Evolutionary conservation across 2,329 filamentous ascomycete genomes (phyloP).

Genomic region (Coccinonectria pachysandricola): DNA sequence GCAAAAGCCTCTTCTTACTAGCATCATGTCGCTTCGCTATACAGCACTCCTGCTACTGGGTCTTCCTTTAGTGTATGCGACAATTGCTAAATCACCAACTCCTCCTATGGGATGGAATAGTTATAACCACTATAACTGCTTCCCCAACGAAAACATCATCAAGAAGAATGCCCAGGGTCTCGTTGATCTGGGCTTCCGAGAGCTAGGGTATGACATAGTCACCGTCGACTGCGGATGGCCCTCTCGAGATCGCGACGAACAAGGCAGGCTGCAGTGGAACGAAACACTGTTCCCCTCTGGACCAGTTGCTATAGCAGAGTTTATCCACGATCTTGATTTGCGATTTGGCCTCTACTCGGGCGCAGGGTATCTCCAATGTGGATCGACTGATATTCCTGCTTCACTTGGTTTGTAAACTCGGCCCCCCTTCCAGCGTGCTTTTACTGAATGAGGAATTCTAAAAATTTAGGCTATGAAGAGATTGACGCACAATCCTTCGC

Average conservation of each 20-base stretch:
- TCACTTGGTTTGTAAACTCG: constrained; percentile 33
- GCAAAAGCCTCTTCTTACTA: no score
- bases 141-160: constrained; percentile 10
- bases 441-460: neutral
- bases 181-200: constrained; percentile 38
- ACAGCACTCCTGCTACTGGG: no score
- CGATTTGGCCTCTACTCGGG: constrained; percentile 47
- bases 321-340: constrained; percentile 36
- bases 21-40: no score
- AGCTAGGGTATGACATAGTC: constrained; percentile 45
- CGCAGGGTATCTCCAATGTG: constrained; percentile 34
- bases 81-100: constrained; percentile 18
- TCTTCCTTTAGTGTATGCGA: no score
- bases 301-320: constrained; percentile 37
- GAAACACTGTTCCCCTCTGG: constrained; percentile 38
- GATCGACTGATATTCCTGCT: constrained; percentile 31
- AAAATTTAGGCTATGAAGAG: constrained; percentile 27
- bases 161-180: constrained; percentile 41
- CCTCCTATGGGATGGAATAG: constrained; percentile 47
- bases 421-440: no score
- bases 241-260: constrained; percentile 24
- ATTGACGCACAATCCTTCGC: constrained; percentile 31
- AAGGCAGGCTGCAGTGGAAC: constrained; percentile 41
- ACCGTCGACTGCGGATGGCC: constrained; percentile 52
- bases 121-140: constrained; percentile 37